These are phyloP conservation scores for Cladosporium phlei DNA, from an alignment of 2,329 filamentous ascomycete species.

Conservation along the genomic window DNA sequence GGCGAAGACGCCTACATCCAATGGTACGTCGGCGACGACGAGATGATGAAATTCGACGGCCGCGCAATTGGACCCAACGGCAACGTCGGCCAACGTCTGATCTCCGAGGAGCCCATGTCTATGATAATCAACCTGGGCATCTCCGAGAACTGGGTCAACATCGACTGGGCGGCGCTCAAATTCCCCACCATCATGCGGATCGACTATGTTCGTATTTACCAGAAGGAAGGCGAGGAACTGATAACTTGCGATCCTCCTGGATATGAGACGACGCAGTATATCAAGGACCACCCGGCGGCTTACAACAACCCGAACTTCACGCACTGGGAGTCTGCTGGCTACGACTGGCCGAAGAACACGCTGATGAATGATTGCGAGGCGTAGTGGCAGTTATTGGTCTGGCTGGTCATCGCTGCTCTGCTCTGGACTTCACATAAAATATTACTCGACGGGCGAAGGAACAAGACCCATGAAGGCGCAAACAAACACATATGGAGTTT, in stretches of 20 bases:
- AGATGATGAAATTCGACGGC: slow-evolving; percentile 60
- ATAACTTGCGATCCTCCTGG: slow-evolving; percentile 64
- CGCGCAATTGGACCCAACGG: slow-evolving; percentile 62
- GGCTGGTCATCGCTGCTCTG: no score
- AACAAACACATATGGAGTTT: no score
- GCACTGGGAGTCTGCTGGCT: slow-evolving; percentile 52
- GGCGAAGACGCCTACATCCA: slow-evolving; percentile 53
- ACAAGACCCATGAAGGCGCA: no score
- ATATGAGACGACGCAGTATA: slow-evolving; percentile 64
- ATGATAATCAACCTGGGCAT: slow-evolving; percentile 68
- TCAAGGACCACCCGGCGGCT: slow-evolving; percentile 55
- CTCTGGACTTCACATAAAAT: no score
- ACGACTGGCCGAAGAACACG: slow-evolving; percentile 58
- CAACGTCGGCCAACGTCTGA: slow-evolving; percentile 61
- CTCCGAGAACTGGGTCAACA: slow-evolving; percentile 46
- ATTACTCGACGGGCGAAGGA: no score
- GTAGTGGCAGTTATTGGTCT: no score
- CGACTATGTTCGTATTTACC: slow-evolving; percentile 68
- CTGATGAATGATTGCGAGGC: slow-evolving; percentile 53
- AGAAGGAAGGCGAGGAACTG: slow-evolving; percentile 52
- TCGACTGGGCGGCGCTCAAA: slow-evolving; percentile 41
- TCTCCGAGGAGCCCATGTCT: slow-evolving; percentile 64
- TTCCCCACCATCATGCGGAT: slow-evolving; percentile 57
- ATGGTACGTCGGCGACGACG: slow-evolving; percentile 64
- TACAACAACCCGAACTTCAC: slow-evolving; percentile 64